phyloP scores from a whole-genome alignment of 768 basidiomycete genomes.

The Leccinum incarnatum region DNA sequence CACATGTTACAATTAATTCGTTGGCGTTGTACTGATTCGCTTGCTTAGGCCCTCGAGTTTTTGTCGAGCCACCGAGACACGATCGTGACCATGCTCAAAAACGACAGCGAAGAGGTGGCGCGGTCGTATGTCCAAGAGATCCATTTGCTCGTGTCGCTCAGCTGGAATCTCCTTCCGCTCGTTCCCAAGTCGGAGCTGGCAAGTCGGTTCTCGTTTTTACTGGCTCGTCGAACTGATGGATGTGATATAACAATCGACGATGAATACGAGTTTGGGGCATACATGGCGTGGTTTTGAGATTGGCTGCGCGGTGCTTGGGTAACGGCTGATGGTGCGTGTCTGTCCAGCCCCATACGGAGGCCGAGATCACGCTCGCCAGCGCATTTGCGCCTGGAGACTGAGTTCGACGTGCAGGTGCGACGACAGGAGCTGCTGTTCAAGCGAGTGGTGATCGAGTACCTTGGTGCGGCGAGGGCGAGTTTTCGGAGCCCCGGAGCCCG shows the following conservation, averaged over 20 bases:
- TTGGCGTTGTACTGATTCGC: background rate
- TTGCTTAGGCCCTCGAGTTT: conserved; percentile 53
- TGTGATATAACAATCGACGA: no score
- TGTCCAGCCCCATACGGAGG: background rate
- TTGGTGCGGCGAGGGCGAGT: conserved; percentile 66
- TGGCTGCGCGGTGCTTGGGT: no score
- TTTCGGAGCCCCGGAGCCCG: conserved; percentile 59
- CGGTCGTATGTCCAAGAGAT: conserved; percentile 73
- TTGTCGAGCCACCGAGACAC: conserved; percentile 81
- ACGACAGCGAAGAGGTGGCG: conserved; percentile 59
- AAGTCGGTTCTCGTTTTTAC: no score
- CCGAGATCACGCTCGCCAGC: conserved; percentile 31
- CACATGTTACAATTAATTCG: no score
- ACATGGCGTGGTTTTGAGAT: conserved; percentile 46
- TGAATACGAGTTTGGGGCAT: conserved; percentile 65
- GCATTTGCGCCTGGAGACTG: conserved; percentile 51
- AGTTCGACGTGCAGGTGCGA: conserved; percentile 57
- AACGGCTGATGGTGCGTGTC: no score
- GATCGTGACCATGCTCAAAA: conserved; percentile 79
- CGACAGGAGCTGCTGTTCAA: conserved; percentile 56
- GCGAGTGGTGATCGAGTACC: conserved; percentile 61
- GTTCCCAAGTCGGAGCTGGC: conserved; percentile 76
- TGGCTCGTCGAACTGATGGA: background rate
- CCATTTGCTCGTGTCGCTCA: conserved; percentile 72
- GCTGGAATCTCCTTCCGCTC: conserved; percentile 62